A percentile compares a stretch with the other conserved stretches of the same genome.
phyloP scores from a whole-genome alignment of 1,139 yeast genomes.

The Kodamaea sp. region DNA sequence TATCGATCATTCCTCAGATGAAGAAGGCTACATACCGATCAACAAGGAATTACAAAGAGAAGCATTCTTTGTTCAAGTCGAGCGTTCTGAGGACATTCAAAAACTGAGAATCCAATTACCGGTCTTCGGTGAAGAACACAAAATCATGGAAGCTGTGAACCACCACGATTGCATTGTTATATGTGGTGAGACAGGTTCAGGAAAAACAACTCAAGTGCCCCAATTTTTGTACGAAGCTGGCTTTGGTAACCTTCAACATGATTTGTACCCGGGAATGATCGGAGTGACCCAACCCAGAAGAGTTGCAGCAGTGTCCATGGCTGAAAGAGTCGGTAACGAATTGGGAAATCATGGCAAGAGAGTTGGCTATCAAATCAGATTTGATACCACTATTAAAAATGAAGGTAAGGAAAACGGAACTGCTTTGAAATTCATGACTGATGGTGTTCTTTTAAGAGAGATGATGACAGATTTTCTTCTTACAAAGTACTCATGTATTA shows the following conservation, averaged over 20 bases:
- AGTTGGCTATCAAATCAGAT: slow-evolving; percentile 91
- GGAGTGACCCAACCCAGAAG: slow-evolving; percentile 98
- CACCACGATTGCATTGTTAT: slow-evolving; percentile 89
- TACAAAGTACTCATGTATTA: slow-evolving; percentile 77
- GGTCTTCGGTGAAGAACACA: slow-evolving; percentile 87
- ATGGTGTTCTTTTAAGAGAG: slow-evolving; percentile 93
- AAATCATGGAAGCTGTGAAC: slow-evolving; percentile 93
- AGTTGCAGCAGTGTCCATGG: slow-evolving; percentile 98
- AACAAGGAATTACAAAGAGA: slow-evolving; percentile 57
- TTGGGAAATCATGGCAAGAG: slow-evolving; percentile 74
- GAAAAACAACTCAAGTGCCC: slow-evolving; percentile 79
- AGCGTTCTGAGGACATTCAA: slow-evolving; percentile 67
- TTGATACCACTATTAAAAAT: slow-evolving; percentile 70
- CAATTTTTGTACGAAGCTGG: slow-evolving; percentile 86
- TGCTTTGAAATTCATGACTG: slow-evolving; percentile 94
- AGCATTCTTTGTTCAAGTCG: slow-evolving; percentile 68
- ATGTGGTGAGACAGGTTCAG: slow-evolving; percentile 93
- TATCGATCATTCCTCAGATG: slow-evolving; percentile 58
- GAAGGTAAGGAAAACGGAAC: slow-evolving; percentile 57
- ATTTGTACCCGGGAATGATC: slow-evolving; percentile 79
- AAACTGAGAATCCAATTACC: slow-evolving; percentile 72
- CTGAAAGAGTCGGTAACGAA: slow-evolving; percentile 81
- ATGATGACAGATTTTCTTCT: slow-evolving; percentile 85
- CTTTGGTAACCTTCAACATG: slow-evolving; percentile 65
- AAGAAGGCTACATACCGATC: slow-evolving; percentile 57